Evolutionary conservation across 192 early-diverging fungal genomes (phyloP), one percentile per base, ranked within the genome.

Genomic region (Anaeromyces robustus): DNA sequence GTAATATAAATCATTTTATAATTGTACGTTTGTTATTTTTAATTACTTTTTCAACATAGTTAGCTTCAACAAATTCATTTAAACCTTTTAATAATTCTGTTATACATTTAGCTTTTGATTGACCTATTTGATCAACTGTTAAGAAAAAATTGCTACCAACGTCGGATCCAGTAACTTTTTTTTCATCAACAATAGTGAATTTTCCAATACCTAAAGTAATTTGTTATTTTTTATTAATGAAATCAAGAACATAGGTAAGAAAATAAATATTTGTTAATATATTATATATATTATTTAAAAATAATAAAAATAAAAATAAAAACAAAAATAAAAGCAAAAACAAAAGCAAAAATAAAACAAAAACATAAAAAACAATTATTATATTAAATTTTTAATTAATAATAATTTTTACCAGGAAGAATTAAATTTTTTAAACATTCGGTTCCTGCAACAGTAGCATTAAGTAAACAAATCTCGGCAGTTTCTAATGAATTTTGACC

Each of bases 401-500:
- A n/a, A n/a, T n/a, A n/a, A n/a, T n/a, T n/a, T 80, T 83, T 89
- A 94, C 97, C 97, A 84, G 97, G 96, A 79, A 99, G 88, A 78
- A 98, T 91, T 30, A 99, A 88, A 83, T 99, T 97, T 85, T 99
- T 99, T 68, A 99, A 88, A 30, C 92, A 89, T 84, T 99, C 97
- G 39, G 95, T 92, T 5, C 94, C 96, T 22, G 92, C 91, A 1
- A 94, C 92, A 19, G 92, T 90, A 29, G 90, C 96, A 82, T 96
- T 93, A 77, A 99, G 80, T 28, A 97, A 89, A 59, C 94, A 94
- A 30, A 99, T 90, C 29, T 90, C 90, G 16, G 97, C 89, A 41
- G 83, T 83, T 83, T 98, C 96, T 29, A 99, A 90, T 0, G 93
- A 94, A 7, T 88, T 84, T 85, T 99, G 97, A 22, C 97, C 97